Percentiles rank a stretch among this genome's conserved stretches.
Evolutionary conservation across 129 eudicot species (phyloP).

Genomic region (Solidago caesia): DNA sequence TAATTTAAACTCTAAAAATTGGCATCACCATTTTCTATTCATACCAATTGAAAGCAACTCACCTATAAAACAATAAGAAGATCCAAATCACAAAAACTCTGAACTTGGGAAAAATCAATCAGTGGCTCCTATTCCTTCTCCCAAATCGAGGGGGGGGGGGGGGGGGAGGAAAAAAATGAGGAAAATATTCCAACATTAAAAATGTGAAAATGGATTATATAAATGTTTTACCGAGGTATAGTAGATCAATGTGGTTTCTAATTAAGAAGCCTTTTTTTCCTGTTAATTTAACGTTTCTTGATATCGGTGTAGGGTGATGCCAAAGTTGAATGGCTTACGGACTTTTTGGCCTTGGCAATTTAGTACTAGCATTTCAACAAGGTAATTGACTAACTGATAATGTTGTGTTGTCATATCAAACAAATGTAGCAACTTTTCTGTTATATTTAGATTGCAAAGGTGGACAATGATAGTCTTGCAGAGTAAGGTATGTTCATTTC

Average conservation of each 20-base stretch:
- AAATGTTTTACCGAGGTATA: conserved; percentile 95
- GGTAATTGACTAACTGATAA: conserved; percentile 37
- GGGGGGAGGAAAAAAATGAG: no score
- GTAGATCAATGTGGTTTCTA: conserved; percentile 8
- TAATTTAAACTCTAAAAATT: no score
- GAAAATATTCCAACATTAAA: no score
- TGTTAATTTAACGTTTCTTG: background rate
- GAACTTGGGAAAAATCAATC: no score
- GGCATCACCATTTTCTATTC: no score
- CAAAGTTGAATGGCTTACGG: conserved; percentile 83
- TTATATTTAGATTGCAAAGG: conserved; percentile 69
- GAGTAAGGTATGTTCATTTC: conserved; percentile 65
- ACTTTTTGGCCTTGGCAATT: conserved; percentile 91
- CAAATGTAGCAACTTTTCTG: background rate
- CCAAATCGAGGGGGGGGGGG: no score
- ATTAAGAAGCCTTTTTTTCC: background rate
- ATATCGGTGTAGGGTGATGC: conserved; percentile 48
- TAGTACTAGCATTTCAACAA: conserved; percentile 97
- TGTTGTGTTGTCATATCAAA: conserved; percentile 6
- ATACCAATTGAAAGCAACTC: no score
- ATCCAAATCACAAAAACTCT: no score
- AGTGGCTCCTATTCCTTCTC: no score
- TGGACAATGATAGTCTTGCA: conserved; percentile 56
- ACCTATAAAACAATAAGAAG: no score
- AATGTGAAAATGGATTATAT: conserved; percentile 44